A percentile compares a stretch with the other conserved stretches of the same genome.
Evolutionary conservation across 1,139 yeast species (phyloP).

Genomic region (Geotrichum aggregatum): DNA sequence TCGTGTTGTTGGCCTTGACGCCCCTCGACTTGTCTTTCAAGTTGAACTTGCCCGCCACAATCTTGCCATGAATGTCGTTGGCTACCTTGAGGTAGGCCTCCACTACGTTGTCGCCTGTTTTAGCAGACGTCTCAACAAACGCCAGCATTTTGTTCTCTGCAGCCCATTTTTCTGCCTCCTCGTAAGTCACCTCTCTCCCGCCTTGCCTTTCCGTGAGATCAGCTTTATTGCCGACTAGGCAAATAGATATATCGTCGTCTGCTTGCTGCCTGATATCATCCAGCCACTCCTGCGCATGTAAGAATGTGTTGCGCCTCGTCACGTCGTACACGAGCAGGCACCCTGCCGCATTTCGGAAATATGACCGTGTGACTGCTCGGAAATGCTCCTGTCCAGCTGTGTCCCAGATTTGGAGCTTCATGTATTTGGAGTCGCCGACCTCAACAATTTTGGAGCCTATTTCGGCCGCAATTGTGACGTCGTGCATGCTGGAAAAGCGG

Average conservation of each 20-base stretch:
- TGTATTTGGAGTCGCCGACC: slow-evolving; percentile 26
- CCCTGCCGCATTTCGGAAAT: slow-evolving; percentile 82
- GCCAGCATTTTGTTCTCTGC: slow-evolving; percentile 82
- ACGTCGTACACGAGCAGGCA: slow-evolving; percentile 83
- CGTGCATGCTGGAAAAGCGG: slow-evolving; percentile 37
- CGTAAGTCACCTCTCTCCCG: slow-evolving; percentile 69
- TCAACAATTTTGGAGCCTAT: slow-evolving; percentile 39
- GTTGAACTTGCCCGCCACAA: slow-evolving; percentile 35
- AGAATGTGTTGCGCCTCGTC: slow-evolving; percentile 57
- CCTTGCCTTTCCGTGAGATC: slow-evolving; percentile 42
- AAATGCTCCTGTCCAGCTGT: slow-evolving; percentile 97
- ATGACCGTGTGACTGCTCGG: slow-evolving; percentile 79
- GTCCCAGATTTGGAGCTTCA: slow-evolving; percentile 45
- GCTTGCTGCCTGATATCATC: slow-evolving; percentile 81
- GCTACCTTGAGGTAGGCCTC: slow-evolving; percentile 86
- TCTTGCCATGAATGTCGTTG: slow-evolving; percentile 50
- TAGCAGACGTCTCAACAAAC: slow-evolving; percentile 88
- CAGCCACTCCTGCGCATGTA: slow-evolving; percentile 42
- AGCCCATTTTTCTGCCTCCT: slow-evolving; percentile 78
- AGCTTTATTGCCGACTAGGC: slow-evolving; percentile 82
- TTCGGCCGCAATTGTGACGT: slow-evolving; percentile 41
- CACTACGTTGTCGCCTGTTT: slow-evolving; percentile 81
- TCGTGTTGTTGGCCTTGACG: slow-evolving; percentile 29
- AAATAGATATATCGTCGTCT: slow-evolving; percentile 75
- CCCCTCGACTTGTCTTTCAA: slow-evolving; percentile 34